Percentiles rank a stretch among this genome's conserved stretches.
phyloP scores from a whole-genome alignment of 179 eudicot species.

The Gypsophila paniculata region DNA sequence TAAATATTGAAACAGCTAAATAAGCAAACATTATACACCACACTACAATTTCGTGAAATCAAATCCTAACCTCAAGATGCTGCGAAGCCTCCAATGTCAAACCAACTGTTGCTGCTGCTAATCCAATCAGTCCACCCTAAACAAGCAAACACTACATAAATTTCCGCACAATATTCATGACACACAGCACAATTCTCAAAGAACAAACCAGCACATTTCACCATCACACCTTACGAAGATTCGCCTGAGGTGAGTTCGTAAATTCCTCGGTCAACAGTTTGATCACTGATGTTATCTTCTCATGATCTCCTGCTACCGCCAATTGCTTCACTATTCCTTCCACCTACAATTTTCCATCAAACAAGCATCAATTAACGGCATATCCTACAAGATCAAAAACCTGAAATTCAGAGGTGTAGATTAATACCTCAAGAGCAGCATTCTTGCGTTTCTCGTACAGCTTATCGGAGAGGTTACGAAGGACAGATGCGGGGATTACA shows the following conservation, averaged over 20 bases:
- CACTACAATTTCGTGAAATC: background rate
- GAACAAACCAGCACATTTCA: background rate
- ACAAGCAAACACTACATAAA: constrained; percentile 20
- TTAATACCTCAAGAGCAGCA: constrained; percentile 82
- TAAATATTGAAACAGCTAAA: too few relatives aligned
- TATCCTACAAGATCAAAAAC: background rate
- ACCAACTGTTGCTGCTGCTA: constrained; percentile 97
- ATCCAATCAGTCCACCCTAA: constrained; percentile 96
- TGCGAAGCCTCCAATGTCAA: constrained; percentile 85
- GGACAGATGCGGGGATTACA: constrained; percentile 66
- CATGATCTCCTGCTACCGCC: constrained; percentile 65
- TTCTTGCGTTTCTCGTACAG: constrained; percentile 94
- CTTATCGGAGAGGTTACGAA: constrained; percentile 87
- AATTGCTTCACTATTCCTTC: constrained; percentile 92
- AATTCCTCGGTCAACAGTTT: constrained; percentile 68
- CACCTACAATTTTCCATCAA: constrained; percentile 42
- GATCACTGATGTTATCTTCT: constrained; percentile 77
- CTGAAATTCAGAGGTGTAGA: background rate
- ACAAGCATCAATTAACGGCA: background rate
- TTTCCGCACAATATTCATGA: background rate
- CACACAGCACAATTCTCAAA: too few relatives aligned
- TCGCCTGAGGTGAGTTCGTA: constrained; percentile 76
- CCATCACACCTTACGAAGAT: constrained; percentile 71
- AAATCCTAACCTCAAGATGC: constrained; percentile 78
- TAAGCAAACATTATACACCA: background rate